Base-by-base conservation (phyloP, 2,329 filamentous ascomycete genomes). In the Colletotrichum somersetense region DNA sequence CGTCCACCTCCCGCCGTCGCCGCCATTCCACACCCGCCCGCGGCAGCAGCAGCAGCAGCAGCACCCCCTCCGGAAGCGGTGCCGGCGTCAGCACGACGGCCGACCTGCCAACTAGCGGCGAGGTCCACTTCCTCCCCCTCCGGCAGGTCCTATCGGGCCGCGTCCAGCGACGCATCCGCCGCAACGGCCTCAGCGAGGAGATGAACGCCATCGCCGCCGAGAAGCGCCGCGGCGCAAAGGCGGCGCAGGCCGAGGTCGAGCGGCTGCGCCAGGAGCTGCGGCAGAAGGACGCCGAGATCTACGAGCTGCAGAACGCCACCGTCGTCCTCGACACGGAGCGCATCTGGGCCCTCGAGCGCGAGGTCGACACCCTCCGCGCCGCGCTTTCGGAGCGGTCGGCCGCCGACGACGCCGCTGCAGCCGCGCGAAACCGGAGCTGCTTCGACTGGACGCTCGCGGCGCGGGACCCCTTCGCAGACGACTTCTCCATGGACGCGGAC, bases 101-200 rank as follows among this genome's bases (percentile, higher is more conserved):
- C 40, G 20, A 38, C 44, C 69, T 44, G 53, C 62, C 78, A 46
- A 70, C 78, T 74, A 79, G 80, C 66, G 81, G 82, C 53, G 79
- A 85, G 75, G 72, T 86, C 66, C 80, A 83, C 69, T 86, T 89
- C 62, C 78, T 83, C 38, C 83, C 85, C 0, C 83, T 91, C 3
- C 85, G 87, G 11, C 88, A 89, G 67, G 85, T 89, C 20, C 81
- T 89, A 10, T 86, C 89, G 52, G 88, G 87, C 8, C 85, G 89
- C 18, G 83, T 90, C 57, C 87, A 89, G 79, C 85, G 89, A 6
- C 85, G 89, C 23, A 83, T 89, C 48, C 83, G 87, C 10, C 85
- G 89, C 62, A 88, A 87, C 74, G 84, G 87, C 4, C 77, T 91
- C 6, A 89, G 88, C 74, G 88, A 89, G 73, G 87, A 91, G 79